Base-by-base conservation (phyloP, 805 yeast species). In the Saccharomycopsis amapae region DNA sequence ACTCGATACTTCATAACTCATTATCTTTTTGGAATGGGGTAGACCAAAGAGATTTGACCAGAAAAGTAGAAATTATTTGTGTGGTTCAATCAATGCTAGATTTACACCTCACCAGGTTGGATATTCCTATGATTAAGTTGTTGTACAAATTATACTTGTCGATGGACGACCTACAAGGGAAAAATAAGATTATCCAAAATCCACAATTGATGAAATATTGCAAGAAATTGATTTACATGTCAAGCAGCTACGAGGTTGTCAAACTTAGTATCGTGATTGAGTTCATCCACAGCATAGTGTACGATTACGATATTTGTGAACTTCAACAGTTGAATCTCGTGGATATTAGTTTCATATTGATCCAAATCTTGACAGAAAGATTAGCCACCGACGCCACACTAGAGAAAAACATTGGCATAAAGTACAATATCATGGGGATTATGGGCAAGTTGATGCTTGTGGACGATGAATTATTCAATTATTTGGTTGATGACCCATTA, bases 361-460 rank as follows among this genome's bases (percentile, higher is more conserved):
- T 22, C 25, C 40, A 42, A 17, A 35, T 42, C n/a, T 15, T 38
- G 13, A 37, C 33, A 6, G 45, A 42, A 25, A 17, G 33, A 13
- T 20, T 37, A 2, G 20, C 15, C 18, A 18, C 37, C 13, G 42
- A 37, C 34, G 28, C 15, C 18, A 12, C 12, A 12, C 37, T 36
- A 19, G 6, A 6, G 12, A 22, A 34, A 24, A 42, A 35, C 23
- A 24, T 35, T 17, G 15, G 42, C 12, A 15, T 42, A 10, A 42
- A 42, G 24, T 42, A 15, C 22, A 42, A 42, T 28, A 38, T 36
- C 13, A 38, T 35, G 33, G 40, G 40, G 10, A 37, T 19, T 18
- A 15, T 38, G 17, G 43, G 43, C 5, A 45, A 26, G 15, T 18
- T 42, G 7, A 28, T 42, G 1, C n/a, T 35, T 5, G 24, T 35